Evolutionary conservation across 2,329 filamentous ascomycete species (phyloP), one percentile per base, ranked within the genome.

Genomic region (Furcasterigmium furcatum): DNA sequence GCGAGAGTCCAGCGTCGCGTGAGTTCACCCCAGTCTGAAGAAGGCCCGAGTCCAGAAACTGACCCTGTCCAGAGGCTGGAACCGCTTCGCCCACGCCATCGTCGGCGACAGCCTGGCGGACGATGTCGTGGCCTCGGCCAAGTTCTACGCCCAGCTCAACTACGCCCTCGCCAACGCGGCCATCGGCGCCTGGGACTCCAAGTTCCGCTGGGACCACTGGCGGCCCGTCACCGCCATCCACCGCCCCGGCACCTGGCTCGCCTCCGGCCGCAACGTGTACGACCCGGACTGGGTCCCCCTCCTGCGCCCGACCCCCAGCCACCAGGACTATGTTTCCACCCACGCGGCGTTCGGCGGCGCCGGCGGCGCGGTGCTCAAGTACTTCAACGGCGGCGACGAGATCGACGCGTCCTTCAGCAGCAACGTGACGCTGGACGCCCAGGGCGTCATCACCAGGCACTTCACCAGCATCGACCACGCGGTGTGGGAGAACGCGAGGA

Each of bases 131-230:
- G 46, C 39, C 9, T 48, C 46, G 8, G 48, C 48, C 30, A 44
- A 40, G 18, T 51, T 51, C 43, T 51, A 48, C 40, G 48, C 48
- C 7, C 39, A 46, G 41, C 40, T 51, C 16, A 51, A 48, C 46
- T 51, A 48, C 38, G 48, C 48, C 19, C 35, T 47, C n/a, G 48
- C 48, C 25, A 51, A 48, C 25, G 48, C 48, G 3, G 45, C 38
- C 4, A 51, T 51, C n/a, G 48, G 32, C 2, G 19, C 43, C 10
- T 51, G 46, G 46, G 43, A 51, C 18, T 41, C 29, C 5, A 51
- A 48, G 29, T 51, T 25, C 38, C 18, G n/a, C 21, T 45, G 44
- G 21, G 43, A 45, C 20, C 41, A 44, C 16, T 48, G 49, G 49
- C 40, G 46, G 9, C 46, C 46, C 10, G 38, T 48, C 9, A 46